These are phyloP conservation scores for Phoma herbarum DNA, from an alignment of 2,329 filamentous ascomycete species.

Conservation along the genomic window DNA sequence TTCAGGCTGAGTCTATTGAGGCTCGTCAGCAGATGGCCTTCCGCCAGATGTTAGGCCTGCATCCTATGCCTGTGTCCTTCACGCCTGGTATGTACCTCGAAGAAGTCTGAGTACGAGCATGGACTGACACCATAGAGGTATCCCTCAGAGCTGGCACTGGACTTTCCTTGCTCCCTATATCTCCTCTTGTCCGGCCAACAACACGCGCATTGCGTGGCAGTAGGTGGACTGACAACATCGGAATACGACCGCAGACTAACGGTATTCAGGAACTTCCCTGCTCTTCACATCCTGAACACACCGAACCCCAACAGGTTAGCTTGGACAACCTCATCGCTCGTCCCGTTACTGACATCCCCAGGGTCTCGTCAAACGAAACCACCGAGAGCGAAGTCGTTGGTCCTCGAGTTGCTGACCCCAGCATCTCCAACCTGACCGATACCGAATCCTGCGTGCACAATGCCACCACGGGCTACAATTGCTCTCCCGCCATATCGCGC, in stretches of 20 bases:
- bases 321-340: not conserved
- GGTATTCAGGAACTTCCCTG: slow-evolving; percentile 71
- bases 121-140: not conserved
- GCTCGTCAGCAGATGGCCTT: slow-evolving; percentile 85
- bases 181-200: slow-evolving; percentile 74
- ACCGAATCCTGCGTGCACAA: slow-evolving; percentile 67
- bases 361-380: slow-evolving; percentile 66
- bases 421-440: slow-evolving; percentile 55
- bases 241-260: not conserved
- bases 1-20: slow-evolving; percentile 80
- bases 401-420: slow-evolving; percentile 65
- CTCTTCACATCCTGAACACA: slow-evolving; percentile 76
- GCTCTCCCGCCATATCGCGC: slow-evolving; percentile 69
- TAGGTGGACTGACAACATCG: not conserved
- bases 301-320: slow-evolving; percentile 71
- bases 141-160: slow-evolving; percentile 87
- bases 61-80: slow-evolving; percentile 87
- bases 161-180: slow-evolving; percentile 83
- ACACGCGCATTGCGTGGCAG: slow-evolving; percentile 81
- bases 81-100: slow-evolving; percentile 70
- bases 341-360: not conserved
- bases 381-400: slow-evolving; percentile 71
- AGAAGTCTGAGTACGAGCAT: not conserved
- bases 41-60: slow-evolving; percentile 80
- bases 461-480: slow-evolving; percentile 64